Base-by-base conservation (phyloP, 306 rosid species). In the Trifolium pratense region DNA sequence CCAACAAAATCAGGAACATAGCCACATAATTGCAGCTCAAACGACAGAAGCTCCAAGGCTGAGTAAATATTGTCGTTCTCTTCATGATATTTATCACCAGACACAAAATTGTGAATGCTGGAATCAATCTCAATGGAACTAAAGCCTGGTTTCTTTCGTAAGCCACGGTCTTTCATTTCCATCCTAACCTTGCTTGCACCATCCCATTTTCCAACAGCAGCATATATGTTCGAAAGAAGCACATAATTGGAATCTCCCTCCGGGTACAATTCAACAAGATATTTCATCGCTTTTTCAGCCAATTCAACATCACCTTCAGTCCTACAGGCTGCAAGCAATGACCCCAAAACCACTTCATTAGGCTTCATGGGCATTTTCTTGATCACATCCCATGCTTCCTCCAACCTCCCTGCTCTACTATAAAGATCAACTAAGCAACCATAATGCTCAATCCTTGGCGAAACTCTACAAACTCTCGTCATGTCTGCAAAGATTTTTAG, bases 401-500 rank as follows among this genome's bases (percentile, higher is more conserved):
- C 85, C 77, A 91, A 80, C 84, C 91, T 88, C 77, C 97, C 98
- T 1, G 96, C 91, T 23, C 96, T 90, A 73, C 94, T 86, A 46
- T 89, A 89, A 48, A 91, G 92, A 84, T 93, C 97, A 6, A 93
- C 97, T 5, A 93, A 14, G 70, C 98, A 93, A 46, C 97, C 97
- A 39, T 88, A 89, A 81, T 93, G 97, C 86, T 93, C 97, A 1
- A 93, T 89, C 72, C 87, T 78, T 2, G 88, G 94, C 18, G 46
- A 32, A 73, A 89, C 83, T 75, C 82, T 78, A 55, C 71, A 82
- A 56, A 74, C 78, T 26, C 83, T 83, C 80, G 64, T 88, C 92
- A 91, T 91, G 56, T 71, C 75, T 61, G 86, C 74, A 68, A 93
- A 93, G 51, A 91, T 81, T 83, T 42, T 32, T 6, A 88, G 83